A percentile compares a stretch with the other conserved stretches of the same genome.
Evolutionary conservation across 495 filamentous ascomycete species (phyloP).

Genomic region (Penicillium mononematosum): DNA sequence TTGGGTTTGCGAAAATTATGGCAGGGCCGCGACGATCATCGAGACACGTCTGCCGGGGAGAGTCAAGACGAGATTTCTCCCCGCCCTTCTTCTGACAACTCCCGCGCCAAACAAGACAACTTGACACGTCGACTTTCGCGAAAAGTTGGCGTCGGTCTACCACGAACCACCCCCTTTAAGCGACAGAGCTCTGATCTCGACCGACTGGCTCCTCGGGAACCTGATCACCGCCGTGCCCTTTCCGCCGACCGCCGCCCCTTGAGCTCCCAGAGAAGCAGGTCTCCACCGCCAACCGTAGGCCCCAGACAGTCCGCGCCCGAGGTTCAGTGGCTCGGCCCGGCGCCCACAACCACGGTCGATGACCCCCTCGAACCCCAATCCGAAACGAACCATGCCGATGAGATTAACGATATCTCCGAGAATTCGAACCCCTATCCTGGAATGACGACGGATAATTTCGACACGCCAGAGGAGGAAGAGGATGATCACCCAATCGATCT

Average conservation of each 20-base stretch:
- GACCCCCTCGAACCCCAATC: constrained; percentile 17
- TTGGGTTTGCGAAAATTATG: constrained; percentile 43
- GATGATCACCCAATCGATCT: constrained; percentile 48
- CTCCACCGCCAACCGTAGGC: constrained; percentile 42
- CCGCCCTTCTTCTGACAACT: constrained; percentile 27
- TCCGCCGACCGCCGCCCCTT: constrained; percentile 66
- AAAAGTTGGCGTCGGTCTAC: constrained; percentile 75
- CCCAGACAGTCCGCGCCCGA: constrained; percentile 49
- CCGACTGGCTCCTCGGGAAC: constrained; percentile 61
- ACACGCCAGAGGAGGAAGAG: constrained; percentile 23
- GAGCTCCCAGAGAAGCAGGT: constrained; percentile 45
- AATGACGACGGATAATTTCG: constrained; percentile 18
- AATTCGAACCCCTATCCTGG: constrained; percentile 32
- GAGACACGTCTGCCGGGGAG: constrained; percentile 30
- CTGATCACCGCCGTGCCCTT: constrained; percentile 68
- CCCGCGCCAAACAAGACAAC: constrained; percentile 43
- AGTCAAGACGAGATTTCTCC: constrained; percentile 19
- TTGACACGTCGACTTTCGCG: constrained; percentile 58
- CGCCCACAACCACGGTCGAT: constrained; percentile 38
- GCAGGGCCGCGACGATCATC: constrained; percentile 51
- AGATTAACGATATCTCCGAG: constrained; percentile 19
- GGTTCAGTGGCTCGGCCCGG: constrained; percentile 45
- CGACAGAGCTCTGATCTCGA: constrained; percentile 81
- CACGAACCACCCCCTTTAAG: constrained; percentile 72
- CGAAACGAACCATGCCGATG: constrained; percentile 23